Percentiles rank a stretch among this genome's conserved stretches.
Evolutionary conservation across 2,329 filamentous ascomycete genomes (phyloP).

Genomic region (Phialophora chinensis): DNA sequence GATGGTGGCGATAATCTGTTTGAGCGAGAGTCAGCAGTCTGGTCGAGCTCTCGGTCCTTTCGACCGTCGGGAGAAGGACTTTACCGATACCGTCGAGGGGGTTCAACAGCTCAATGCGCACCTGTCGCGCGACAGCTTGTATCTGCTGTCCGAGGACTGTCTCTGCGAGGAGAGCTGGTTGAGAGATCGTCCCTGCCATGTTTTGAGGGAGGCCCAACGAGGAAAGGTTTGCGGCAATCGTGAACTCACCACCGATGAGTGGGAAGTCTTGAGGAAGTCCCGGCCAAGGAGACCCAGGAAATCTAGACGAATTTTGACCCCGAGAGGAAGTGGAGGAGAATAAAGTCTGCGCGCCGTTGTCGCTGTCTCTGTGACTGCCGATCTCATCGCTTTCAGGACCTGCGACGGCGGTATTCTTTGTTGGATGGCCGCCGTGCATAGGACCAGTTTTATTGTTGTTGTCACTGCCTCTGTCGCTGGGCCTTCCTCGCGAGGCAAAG

Average conservation of each 20-base stretch:
- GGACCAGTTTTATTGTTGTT: neutral
- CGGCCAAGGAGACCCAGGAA: neutral
- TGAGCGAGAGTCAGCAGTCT: neutral
- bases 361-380: neutral
- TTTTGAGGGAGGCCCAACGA: neutral
- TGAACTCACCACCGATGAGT: neutral
- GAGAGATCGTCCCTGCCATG: neutral
- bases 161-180: neutral
- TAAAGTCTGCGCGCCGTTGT: neutral
- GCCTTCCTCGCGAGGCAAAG: neutral
- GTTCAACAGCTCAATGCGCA: neutral
- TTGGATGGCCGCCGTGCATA: neutral
- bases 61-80: neutral
- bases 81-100: slow-evolving; percentile 13
- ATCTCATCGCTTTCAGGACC: neutral
- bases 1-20: slow-evolving; percentile 14
- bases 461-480: neutral
- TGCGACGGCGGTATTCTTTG: neutral
- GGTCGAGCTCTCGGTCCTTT: neutral
- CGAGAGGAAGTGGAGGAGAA: neutral
- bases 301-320: neutral
- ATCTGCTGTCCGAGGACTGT: slow-evolving; percentile 5
- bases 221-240: neutral
- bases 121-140: neutral
- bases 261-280: neutral